These are phyloP conservation scores for Xerophyta viscosa DNA, from an alignment of 106 monocot species.

Conservation along the genomic window DNA sequence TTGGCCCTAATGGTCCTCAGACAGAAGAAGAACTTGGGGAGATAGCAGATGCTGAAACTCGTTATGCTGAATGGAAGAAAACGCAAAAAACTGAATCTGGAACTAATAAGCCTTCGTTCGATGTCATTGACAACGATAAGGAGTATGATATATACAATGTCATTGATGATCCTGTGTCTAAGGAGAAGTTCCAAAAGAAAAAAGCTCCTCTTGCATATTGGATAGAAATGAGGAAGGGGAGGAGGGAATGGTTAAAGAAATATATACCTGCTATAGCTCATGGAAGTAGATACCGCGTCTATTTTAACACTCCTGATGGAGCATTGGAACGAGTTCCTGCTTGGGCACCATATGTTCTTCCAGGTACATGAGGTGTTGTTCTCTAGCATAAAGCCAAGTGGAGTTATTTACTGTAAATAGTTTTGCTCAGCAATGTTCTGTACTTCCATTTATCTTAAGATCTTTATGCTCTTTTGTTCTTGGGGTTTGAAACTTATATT, in stretches of 20 bases:
- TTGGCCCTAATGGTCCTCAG: conserved; percentile 94
- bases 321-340: conserved; percentile 88
- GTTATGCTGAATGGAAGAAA: conserved; percentile 72
- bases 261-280: conserved; percentile 83
- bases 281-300: conserved; percentile 76
- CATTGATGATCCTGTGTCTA: conserved; percentile 58
- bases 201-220: conserved; percentile 83
- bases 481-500: no score
- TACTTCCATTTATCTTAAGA: no score
- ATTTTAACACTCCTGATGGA: conserved; percentile 89
- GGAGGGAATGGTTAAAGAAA: conserved; percentile 87
- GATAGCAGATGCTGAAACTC: conserved; percentile 73
- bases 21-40: conserved; percentile 90
- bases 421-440: no score
- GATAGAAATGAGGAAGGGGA: conserved; percentile 92
- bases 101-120: conserved; percentile 33
- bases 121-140: conserved; percentile 79
- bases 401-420: no score
- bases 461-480: no score
- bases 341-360: conserved; percentile 95
- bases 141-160: conserved; percentile 59
- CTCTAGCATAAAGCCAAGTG: no score
- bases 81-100: conserved; percentile 33
- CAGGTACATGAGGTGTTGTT: conserved; percentile 38
- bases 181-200: conserved; percentile 66